Conservation (phyloP, 805 yeast genomes). For the Cyberlindnera euphorbiae region DNA sequence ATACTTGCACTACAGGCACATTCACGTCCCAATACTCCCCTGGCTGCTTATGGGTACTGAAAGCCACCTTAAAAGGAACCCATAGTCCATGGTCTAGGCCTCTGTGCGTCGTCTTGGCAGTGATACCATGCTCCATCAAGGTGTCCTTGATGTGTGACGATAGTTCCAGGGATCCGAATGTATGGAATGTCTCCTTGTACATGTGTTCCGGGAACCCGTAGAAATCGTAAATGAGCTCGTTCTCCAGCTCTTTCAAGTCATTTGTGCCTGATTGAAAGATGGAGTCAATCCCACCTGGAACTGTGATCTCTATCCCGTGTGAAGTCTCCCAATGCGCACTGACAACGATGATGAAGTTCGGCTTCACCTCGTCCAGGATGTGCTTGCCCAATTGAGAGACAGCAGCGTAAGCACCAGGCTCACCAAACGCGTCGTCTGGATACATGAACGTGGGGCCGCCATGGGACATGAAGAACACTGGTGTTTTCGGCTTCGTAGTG, state of each 20-base stretch:
- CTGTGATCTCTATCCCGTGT: slow-evolving; percentile 43
- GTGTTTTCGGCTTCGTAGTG: slow-evolving; percentile 30
- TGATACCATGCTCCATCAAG: slow-evolving; percentile 39
- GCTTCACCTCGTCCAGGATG: slow-evolving; percentile 47
- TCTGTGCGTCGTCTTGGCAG: slow-evolving; percentile 42
- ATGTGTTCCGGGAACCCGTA: slow-evolving; percentile 63
- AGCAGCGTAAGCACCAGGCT: slow-evolving; percentile 53
- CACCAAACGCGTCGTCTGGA: slow-evolving; percentile 41
- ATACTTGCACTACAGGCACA: slow-evolving; percentile 39
- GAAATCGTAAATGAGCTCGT: slow-evolving; percentile 67
- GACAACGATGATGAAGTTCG: slow-evolving; percentile 60
- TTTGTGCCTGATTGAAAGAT: slow-evolving; percentile 2
- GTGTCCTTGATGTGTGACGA: slow-evolving; percentile 41
- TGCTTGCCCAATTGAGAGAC: slow-evolving; percentile 46
- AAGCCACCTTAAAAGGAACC: slow-evolving; percentile 76
- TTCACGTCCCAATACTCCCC: slow-evolving; percentile 26
- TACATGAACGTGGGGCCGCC: slow-evolving; percentile 82
- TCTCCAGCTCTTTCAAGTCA: slow-evolving; percentile 31
- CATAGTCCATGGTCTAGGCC: slow-evolving; percentile 83
- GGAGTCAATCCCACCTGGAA: slow-evolving; percentile 39
- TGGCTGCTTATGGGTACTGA: slow-evolving; percentile 34
- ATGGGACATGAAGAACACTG: slow-evolving; percentile 70
- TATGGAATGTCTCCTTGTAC: slow-evolving; percentile 59
- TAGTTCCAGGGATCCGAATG: slow-evolving; percentile 38
- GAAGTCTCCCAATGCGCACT: slow-evolving; percentile 77